Conservation (phyloP, 805 yeast genomes). For the Hanseniaspora vineae region DNA sequence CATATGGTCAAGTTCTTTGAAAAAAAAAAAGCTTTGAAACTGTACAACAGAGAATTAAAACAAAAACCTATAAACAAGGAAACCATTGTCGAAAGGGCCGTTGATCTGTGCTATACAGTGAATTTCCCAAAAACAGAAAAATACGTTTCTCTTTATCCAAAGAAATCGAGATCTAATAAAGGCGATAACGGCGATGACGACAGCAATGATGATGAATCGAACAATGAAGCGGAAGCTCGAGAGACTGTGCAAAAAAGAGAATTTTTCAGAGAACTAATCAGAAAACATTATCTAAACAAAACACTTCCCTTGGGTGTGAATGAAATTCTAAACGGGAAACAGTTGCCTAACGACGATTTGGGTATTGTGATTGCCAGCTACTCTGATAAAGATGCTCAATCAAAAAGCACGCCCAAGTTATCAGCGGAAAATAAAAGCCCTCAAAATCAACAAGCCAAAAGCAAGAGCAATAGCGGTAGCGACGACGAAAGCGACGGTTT, state of each 20-base stretch:
- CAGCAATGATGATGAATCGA: slow-evolving; percentile 10
- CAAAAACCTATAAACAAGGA: slow-evolving; percentile 22
- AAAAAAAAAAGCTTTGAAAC: slow-evolving; percentile 69
- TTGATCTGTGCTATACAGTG: slow-evolving; percentile 63
- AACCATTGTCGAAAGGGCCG: slow-evolving; percentile 38
- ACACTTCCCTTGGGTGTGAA: slow-evolving; percentile 46
- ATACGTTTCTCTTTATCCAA: slow-evolving; percentile 67
- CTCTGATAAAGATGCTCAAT: not conserved
- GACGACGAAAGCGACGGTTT: slow-evolving; percentile 28
- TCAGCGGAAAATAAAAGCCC: slow-evolving; percentile 11
- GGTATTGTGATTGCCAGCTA: slow-evolving; percentile 11
- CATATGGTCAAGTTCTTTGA: slow-evolving; percentile 93
- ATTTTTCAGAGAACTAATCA: slow-evolving; percentile 40
- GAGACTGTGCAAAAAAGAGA: slow-evolving; percentile 32
- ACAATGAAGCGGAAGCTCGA: slow-evolving; percentile 27
- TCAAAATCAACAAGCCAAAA: slow-evolving; percentile 8
- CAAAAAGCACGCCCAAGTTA: slow-evolving; percentile 4
- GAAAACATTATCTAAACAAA: slow-evolving; percentile 37
- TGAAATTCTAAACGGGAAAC: slow-evolving; percentile 27
- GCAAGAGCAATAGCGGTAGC: slow-evolving; percentile 5
- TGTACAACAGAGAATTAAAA: slow-evolving; percentile 34
- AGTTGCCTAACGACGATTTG: slow-evolving; percentile 13
- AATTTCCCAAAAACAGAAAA: slow-evolving; percentile 70
- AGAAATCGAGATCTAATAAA: slow-evolving; percentile 23
- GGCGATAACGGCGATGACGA: slow-evolving; percentile 10